Percentiles rank a stretch among this genome's conserved stretches.
These are phyloP conservation scores for Chondrostereum purpureum DNA, from an alignment of 1,284 basidiomycete genomes.

Conservation along the genomic window DNA sequence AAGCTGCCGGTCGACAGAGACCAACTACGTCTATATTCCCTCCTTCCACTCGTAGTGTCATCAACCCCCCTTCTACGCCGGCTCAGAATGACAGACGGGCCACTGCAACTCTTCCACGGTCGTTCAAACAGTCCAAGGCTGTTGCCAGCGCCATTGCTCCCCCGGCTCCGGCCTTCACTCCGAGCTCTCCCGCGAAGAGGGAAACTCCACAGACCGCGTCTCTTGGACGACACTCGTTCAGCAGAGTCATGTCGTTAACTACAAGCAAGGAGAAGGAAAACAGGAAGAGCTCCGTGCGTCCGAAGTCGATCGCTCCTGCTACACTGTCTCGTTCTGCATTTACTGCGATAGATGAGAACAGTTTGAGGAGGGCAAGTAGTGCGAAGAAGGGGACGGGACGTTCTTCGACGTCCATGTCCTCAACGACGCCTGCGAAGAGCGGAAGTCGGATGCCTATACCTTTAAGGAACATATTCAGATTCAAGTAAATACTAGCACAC, in stretches of 20 bases:
- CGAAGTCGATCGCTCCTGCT: conserved; percentile 7
- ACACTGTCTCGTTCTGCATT: conserved; percentile 13
- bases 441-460: conserved; percentile 41
- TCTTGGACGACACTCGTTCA: too few species aligned
- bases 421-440: too few species aligned
- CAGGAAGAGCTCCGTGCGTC: conserved; percentile 15
- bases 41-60: background rate
- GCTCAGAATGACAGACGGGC: background rate
- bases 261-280: conserved; percentile 13
- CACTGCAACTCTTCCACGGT: background rate
- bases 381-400: too few species aligned
- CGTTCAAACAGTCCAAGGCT: background rate
- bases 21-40: background rate
- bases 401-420: too few species aligned
- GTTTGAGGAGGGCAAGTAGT: conserved; percentile 18
- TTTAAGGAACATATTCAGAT: conserved; percentile 39
- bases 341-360: conserved; percentile 15
- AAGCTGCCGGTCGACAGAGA: background rate
- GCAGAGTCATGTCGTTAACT: too few species aligned
- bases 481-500: too few species aligned
- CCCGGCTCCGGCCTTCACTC: too few species aligned
- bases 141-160: background rate
- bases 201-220: too few species aligned
- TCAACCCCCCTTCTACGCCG: background rate
- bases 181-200: too few species aligned